Evolutionary conservation across 257 asterid genomes (phyloP), one percentile per base, ranked within the genome.

Genomic region (Ilex asprella): DNA sequence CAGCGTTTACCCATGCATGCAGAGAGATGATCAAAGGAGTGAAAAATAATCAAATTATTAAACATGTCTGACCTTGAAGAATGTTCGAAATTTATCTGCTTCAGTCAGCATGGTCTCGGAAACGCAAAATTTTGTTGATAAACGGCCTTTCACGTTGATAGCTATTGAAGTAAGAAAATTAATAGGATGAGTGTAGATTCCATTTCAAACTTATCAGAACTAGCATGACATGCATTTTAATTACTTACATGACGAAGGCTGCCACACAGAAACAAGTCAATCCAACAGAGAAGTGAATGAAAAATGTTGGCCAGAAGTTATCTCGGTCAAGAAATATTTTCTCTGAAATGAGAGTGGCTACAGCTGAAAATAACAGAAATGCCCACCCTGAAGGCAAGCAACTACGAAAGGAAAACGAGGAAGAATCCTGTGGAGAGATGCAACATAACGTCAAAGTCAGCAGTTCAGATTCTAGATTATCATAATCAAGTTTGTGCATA

Each of bases 351-450:
- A 82, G 77, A 15, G 94, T 89, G 63, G 84, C 76, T 16, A 76
- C 61, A 50, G 95, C 86, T 31, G 96, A 85, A 73, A 84, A 67
- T 54, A 85, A 71, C 54, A 93, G 72, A 63, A 81, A 63, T 15
- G 76, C 72, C 67, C 79, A 85, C 64, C 97, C 99, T 6, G 78
- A 78, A 35, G 99, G 99, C 80, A 89, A 75, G 81, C 99, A 93
- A 61, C 65, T 69, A 56, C 67, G 68, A 55, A 93, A 93, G 70
- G 99, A 84, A 80, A 93, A 89, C 12, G 82, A 75, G 30, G 80
- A 78, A 8, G 95, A 75, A 39, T 74, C 97, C 95, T 93, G 87
- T 21, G 31, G 67, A 59, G 35, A 66, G 27, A 57, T 55, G 47
- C 16, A 10, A 57, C 51, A 49, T 63, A 30, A 29, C 12, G 65